These are phyloP conservation scores for Pittosporum tobira DNA, from an alignment of 129 eudicot species.

Conservation along the genomic window DNA sequence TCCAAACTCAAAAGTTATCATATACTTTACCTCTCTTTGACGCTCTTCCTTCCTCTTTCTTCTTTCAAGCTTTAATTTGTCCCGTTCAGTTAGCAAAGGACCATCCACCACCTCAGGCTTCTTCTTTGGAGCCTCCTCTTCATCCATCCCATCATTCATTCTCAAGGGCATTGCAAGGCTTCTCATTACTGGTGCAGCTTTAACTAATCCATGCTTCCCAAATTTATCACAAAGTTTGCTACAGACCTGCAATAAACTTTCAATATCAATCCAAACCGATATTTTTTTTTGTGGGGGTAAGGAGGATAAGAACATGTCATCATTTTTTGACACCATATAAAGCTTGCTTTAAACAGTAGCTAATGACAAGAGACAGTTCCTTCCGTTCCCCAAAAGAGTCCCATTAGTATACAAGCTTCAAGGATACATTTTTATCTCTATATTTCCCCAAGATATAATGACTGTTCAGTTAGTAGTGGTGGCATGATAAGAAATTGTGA, in stretches of 20 bases:
- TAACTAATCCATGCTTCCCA: slow-evolving; percentile 84
- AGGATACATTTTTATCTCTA: too few species aligned
- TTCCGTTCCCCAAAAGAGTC: too few species aligned
- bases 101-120: slow-evolving; percentile 89
- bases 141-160: slow-evolving; percentile 97
- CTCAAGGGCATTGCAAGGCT: slow-evolving; percentile 85
- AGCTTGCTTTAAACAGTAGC: too few species aligned
- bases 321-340: too few species aligned
- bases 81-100: slow-evolving; percentile 90
- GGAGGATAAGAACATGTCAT: too few species aligned
- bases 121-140: slow-evolving; percentile 66
- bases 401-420: too few species aligned
- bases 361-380: too few species aligned
- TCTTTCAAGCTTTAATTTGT: slow-evolving; percentile 88
- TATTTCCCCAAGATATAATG: too few species aligned
- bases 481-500: too few species aligned
- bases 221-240: slow-evolving; percentile 72
- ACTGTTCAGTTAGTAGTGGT: too few species aligned
- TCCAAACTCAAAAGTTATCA: background rate
- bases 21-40: slow-evolving; percentile 68
- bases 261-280: too few species aligned
- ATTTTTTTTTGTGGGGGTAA: too few species aligned
- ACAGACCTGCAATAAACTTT: slow-evolving; percentile 49
- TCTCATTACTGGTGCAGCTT: slow-evolving; percentile 82
- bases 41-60: slow-evolving; percentile 96